Evolutionary conservation across 495 filamentous ascomycete species (phyloP), one percentile per base, ranked within the genome.

Genomic region (Aspergillus nidulans): DNA sequence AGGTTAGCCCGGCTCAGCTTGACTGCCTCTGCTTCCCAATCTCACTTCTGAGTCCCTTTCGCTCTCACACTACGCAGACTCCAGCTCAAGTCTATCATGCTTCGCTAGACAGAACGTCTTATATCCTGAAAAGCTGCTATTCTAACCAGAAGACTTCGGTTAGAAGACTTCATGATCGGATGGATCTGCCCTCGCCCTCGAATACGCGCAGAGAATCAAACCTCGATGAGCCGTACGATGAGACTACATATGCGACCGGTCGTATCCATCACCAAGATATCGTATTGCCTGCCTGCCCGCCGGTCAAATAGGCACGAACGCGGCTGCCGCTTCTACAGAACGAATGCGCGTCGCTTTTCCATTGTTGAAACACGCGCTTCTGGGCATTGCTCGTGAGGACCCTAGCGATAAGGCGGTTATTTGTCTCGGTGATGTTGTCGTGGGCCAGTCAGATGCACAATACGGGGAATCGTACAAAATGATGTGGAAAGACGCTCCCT

Each of bases 391-490:
- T 0, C 36, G 49, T 6, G 49, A 36, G 8, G 49, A 18, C 12
- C 49, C 49, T 2, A 51, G 34, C 13, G 38, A 30, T 9, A 51
- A 40, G n/a, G 19, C 21, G 24, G 49, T 41, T 6, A 51, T 51
- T 25, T 36, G 49, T 19, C 49, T 51, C 0, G 49, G 49, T 6
- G 49, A 51, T 42, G 36, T 41, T 9, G 49, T 51, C 18, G 49
- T 51, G 3, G 45, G 45, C 3, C 45, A 49, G 25, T 28, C 45
- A 1, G 45, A 21, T 8, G 25, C 28, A 13, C 2, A 8, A 40
- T 51, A 51, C 10, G 49, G 49, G 2, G 51, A 30, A 42, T 53
- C 15, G 51, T 53, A 16, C 41, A 53, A 16, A 46, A 53, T 30
- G 38, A 52, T 40, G 18, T 21, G 49, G 49, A 0, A 52, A 40